Evolutionary conservation across 805 yeast species (phyloP).

Genomic region (Starmerella gropengiesseri): DNA sequence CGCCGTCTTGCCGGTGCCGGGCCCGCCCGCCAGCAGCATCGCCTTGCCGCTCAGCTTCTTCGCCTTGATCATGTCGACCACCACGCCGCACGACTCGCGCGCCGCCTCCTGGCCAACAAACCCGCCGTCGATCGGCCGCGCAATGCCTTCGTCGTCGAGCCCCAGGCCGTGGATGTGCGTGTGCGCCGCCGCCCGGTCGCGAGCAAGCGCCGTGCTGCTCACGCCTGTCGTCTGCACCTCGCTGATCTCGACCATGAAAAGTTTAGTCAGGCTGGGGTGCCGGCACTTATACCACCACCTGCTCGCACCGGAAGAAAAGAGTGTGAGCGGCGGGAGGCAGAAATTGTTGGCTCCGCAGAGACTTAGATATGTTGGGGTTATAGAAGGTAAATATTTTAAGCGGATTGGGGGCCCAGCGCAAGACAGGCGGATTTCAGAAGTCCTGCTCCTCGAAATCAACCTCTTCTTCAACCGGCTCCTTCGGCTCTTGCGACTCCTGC

Average conservation of each 20-base stretch:
- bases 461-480: constrained; percentile 66
- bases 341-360: too few species aligned
- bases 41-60: constrained; percentile 94
- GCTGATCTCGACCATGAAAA: constrained; percentile 58
- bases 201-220: constrained; percentile 32
- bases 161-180: constrained; percentile 95
- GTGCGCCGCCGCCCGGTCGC: constrained; percentile 82
- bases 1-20: constrained; percentile 98
- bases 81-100: constrained; percentile 76
- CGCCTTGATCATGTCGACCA: constrained; percentile 84
- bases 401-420: too few species aligned
- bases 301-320: too few species aligned
- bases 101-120: constrained; percentile 69
- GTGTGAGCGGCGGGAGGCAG: too few species aligned
- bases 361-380: too few species aligned
- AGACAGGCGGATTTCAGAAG: too few species aligned
- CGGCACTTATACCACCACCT: not conserved
- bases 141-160: constrained; percentile 76
- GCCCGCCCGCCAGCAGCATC: constrained; percentile 91
- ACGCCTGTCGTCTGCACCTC: constrained; percentile 49
- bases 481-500: constrained; percentile 94
- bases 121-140: constrained; percentile 80
- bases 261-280: constrained; percentile 4
- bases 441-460: constrained; percentile 17
- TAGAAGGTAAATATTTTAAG: too few species aligned